These are phyloP conservation scores for Huiozyma naganishii DNA, from an alignment of 805 yeast genomes.

Conservation along the genomic window DNA sequence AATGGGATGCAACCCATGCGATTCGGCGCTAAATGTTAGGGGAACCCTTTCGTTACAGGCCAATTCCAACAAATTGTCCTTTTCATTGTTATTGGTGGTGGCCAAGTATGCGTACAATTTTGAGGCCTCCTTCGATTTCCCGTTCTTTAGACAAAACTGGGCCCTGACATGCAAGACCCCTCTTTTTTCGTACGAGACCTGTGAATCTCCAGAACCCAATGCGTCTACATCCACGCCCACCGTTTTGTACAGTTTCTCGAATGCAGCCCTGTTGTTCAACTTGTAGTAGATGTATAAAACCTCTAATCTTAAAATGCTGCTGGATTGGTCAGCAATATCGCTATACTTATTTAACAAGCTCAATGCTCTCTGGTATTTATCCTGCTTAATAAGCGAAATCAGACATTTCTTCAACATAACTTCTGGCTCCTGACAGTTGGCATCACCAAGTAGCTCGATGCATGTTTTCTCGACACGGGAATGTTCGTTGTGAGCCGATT, in stretches of 20 bases:
- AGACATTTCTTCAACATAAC: constrained; percentile 34
- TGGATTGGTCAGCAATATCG: constrained; percentile 29
- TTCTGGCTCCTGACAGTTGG: constrained; percentile 13
- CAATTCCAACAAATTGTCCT: constrained; percentile 41
- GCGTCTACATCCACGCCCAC: constrained; percentile 7
- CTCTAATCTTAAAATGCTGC: constrained; percentile 36
- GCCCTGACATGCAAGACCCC: constrained; percentile 42
- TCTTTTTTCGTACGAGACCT: constrained; percentile 13
- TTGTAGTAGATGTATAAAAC: constrained; percentile 56
- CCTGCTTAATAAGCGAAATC: constrained; percentile 55
- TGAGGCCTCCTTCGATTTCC: constrained; percentile 40
- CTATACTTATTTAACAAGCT: constrained; percentile 32
- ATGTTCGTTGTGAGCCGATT: constrained; percentile 21
- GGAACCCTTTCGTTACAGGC: constrained; percentile 62
- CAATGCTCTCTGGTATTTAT: constrained; percentile 45
- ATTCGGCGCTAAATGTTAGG: constrained; percentile 35
- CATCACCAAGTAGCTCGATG: constrained; percentile 11
- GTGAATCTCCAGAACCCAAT: neutral
- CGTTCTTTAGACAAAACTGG: constrained; percentile 41
- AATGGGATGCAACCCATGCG: constrained; percentile 1
- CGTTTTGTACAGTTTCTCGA: constrained; percentile 17
- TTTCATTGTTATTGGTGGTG: constrained; percentile 25
- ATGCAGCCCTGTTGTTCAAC: constrained; percentile 28
- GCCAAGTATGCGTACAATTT: constrained; percentile 40
- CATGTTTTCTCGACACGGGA: constrained; percentile 20